Conservation (phyloP, 495 filamentous ascomycete genomes). For the Bombardia bombarda region DNA sequence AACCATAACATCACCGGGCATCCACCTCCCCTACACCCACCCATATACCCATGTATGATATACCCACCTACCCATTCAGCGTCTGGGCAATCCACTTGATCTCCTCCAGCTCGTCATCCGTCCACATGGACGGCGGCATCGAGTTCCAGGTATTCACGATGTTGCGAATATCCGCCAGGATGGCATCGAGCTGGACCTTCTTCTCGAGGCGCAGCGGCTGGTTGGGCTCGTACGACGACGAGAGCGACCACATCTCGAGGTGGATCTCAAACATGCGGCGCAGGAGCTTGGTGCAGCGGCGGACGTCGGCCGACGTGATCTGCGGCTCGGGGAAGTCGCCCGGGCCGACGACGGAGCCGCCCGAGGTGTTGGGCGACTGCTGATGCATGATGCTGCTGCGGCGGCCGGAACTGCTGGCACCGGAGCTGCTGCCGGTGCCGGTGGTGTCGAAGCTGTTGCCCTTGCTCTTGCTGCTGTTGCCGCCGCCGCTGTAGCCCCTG, state of each 20-base stretch:
- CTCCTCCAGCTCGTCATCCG: slow-evolving; percentile 6
- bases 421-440: neutral
- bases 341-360: neutral
- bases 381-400: neutral
- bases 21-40: too few species aligned
- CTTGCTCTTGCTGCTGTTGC: neutral
- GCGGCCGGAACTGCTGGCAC: neutral
- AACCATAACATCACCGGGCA: too few species aligned
- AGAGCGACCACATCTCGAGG: slow-evolving; percentile 9
- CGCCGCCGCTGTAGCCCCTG: neutral
- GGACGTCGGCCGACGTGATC: slow-evolving; percentile 9
- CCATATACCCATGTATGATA: too few species aligned
- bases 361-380: neutral
- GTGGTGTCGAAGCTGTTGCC: neutral
- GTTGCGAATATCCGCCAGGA: slow-evolving; percentile 8
- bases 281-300: slow-evolving; percentile 10
- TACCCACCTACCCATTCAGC: too few species aligned
- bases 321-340: slow-evolving; percentile 1
- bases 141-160: slow-evolving; percentile 6
- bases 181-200: slow-evolving; percentile 2
- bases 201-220: neutral
- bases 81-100: slow-evolving; percentile 5
- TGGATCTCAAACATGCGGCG: slow-evolving; percentile 7
- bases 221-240: slow-evolving; percentile 2
- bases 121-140: slow-evolving; percentile 6